These are phyloP conservation scores for Dipodascus albidus DNA, from an alignment of 805 yeast species.

Conservation along the genomic window DNA sequence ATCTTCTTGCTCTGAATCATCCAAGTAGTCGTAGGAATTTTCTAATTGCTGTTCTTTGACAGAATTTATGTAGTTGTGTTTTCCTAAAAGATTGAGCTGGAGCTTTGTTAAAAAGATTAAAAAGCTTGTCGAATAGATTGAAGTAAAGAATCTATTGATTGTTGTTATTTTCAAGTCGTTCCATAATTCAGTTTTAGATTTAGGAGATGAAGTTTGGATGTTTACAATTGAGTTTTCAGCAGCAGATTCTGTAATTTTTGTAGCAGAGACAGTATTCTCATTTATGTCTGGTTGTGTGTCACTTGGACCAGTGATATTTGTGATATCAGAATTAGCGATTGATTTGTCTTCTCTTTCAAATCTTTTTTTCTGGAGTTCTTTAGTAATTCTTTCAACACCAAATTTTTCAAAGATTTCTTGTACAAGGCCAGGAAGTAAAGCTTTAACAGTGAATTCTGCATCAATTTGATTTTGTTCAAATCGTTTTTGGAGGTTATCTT, in stretches of 20 bases:
- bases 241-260: neutral
- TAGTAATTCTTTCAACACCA: constrained; percentile 65
- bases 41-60: constrained; percentile 46
- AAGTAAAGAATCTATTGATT: constrained; percentile 58
- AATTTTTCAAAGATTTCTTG: constrained; percentile 48
- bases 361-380: constrained; percentile 54
- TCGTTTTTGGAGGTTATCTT: constrained; percentile 64
- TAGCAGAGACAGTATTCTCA: too few relatives aligned
- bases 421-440: constrained; percentile 66
- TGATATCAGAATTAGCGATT: constrained; percentile 19
- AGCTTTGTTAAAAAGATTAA: constrained; percentile 69
- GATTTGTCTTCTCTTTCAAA: constrained; percentile 12
- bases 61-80: constrained; percentile 72
- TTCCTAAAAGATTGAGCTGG: constrained; percentile 79
- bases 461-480: constrained; percentile 90
- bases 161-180: constrained; percentile 64
- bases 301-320: neutral
- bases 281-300: neutral
- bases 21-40: constrained; percentile 14
- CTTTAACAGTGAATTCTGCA: constrained; percentile 71
- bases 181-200: constrained; percentile 68
- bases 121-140: constrained; percentile 56
- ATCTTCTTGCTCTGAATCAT: constrained; percentile 19
- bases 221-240: neutral
- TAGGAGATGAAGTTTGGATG: constrained; percentile 9